A percentile compares a stretch with the other conserved stretches of the same genome.
These are phyloP conservation scores for Cruciata laevipes DNA, from an alignment of 257 asterid species.

Conservation along the genomic window DNA sequence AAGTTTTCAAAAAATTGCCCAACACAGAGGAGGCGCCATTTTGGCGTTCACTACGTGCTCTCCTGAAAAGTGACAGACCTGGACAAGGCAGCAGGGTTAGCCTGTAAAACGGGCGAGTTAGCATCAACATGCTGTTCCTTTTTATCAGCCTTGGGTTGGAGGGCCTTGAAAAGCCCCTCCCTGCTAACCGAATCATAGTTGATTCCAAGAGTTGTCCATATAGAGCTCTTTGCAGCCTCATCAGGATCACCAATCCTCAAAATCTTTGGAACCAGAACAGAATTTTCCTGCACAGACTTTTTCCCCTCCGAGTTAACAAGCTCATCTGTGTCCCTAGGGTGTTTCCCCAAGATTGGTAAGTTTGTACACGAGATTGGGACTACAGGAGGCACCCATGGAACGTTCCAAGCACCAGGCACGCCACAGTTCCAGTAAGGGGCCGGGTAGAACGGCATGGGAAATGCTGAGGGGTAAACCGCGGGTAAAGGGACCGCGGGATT, in stretches of 20 bases:
- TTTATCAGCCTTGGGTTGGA: constrained; percentile 41
- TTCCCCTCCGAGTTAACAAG: constrained; percentile 24
- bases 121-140: constrained; percentile 22
- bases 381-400: constrained; percentile 47
- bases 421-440: constrained; percentile 60
- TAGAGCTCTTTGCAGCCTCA: constrained; percentile 83
- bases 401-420: constrained; percentile 49
- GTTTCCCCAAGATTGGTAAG: constrained; percentile 62
- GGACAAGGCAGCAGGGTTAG: constrained; percentile 80
- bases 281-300: constrained; percentile 22
- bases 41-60: constrained; percentile 20
- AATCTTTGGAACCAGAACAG: constrained; percentile 59
- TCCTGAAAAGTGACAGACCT: constrained; percentile 67
- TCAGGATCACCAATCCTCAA: constrained; percentile 79
- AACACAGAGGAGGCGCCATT: background rate
- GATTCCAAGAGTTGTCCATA: constrained; percentile 82
- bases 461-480: constrained; percentile 42
- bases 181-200: constrained; percentile 37
- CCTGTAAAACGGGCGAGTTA: constrained; percentile 36
- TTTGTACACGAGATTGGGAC: constrained; percentile 28
- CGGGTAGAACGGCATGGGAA: constrained; percentile 52
- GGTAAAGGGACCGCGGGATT: constrained; percentile 45
- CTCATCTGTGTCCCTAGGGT: constrained; percentile 52
- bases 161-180: constrained; percentile 56
- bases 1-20: background rate